Base-by-base conservation (phyloP, 192 early-diverging fungal genomes). In the Backusella luteola region DNA sequence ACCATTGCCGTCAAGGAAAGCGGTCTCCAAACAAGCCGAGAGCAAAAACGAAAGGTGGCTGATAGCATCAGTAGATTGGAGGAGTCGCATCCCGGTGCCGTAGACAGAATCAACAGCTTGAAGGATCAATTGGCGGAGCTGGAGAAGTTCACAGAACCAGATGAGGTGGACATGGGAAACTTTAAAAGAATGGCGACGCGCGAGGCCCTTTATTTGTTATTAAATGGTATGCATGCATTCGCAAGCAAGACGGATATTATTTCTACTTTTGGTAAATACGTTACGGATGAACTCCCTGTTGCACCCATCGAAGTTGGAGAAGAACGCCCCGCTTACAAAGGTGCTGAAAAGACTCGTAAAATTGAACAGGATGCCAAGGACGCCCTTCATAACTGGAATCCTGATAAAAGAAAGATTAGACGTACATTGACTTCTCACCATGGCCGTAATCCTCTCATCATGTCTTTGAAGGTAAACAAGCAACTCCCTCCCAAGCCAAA, bases 151-250 rank as follows among this genome's bases (percentile, higher is more conserved):
- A 74, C 73, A 15, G 63, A 75, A n/a, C 66, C 63, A 0, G 81
- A 67, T 39, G 81, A 83, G 49, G 59, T 69, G 0, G 81, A 83
- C 9, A 74, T 83, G 41, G 77, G 44, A 23, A 83, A 83, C 38
- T 79, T 76, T 52, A 83, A 73, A 66, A 70, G 81, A 44, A 73
- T 79, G 26, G 78, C 77, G 1, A 66, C 73, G 0, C 73, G 77
- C 29, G 78, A 83, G 38, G 74, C 77, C 6, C 52, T 83, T 4
- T 83, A 83, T 34, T 41, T 74, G n/a, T 63, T 83, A 34, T 42
- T 83, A 12, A 79, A 83, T 41, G 82, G 77, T 8, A 79, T 83
- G 82, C 75, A 76, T 67, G 76, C 79, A 34, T 34, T 83, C 23
- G 75, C 75, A 7, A 63, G 78, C 39, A 83, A 83, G 38, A 83